Evolutionary conservation across 768 basidiomycete species (phyloP), one percentile per base, ranked within the genome.

Genomic region (Termitomyces heimii): DNA sequence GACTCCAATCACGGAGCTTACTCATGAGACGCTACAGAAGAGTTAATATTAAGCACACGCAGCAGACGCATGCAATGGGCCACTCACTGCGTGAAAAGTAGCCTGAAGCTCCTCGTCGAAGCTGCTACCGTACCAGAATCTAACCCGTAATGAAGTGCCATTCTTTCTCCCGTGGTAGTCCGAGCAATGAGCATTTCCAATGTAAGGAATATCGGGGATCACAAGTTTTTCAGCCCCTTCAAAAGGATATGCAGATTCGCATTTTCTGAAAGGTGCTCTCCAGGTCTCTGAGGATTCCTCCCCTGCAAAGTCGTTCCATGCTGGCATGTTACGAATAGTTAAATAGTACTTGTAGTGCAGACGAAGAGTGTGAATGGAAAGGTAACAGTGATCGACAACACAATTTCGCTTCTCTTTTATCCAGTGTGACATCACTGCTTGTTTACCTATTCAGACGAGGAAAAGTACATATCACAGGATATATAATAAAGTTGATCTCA

Each of bases 1-100:
- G 52, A 40, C 56, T 59, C 66, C 66, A 67, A 12, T 56, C 49
- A 29, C 60, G 54, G 31, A 67, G 58, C 26, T 55, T 55, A 28
- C 34, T 49, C 31, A 10, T 31, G n/a, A 67, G 58, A 37, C 32
- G 22, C 62, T 62, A 22, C 10, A 18, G 5, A 46, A 13, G 24
- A 26, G 32, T 35, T 34, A 13, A 20, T 31, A 34, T 44, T 7
- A 13, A 16, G 28, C 5, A 6, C 28, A 22, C 6, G 4, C 22
- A 40, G 5, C 28, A 22, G 34, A 46, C 2, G 28, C 32, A 1
- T 44, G 32, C 1, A 24, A 26, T 12, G 5, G 18, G 9, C 22
- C 49, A 48, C 64, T 54, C 22, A 60, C 62, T 43, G 4, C 44
- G 13, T 46, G 37, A 37, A 63, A 60, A 22, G 20, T 28, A 10